phyloP scores from a whole-genome alignment of 2,329 filamentous ascomycete genomes.

The Aureobasidium sp. region DNA sequence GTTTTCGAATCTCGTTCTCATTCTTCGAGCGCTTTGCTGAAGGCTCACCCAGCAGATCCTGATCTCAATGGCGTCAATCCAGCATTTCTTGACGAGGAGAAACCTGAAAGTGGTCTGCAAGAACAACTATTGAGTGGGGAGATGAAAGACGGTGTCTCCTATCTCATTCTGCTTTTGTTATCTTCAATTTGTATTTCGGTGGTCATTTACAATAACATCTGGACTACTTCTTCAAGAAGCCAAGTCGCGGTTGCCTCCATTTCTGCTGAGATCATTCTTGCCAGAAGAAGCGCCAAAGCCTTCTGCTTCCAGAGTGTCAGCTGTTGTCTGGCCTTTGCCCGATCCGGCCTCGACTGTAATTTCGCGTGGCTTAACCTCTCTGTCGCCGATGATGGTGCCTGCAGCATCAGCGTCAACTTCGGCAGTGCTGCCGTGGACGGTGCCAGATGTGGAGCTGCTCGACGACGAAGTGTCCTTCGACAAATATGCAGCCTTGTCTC shows the following conservation, averaged over 20 bases:
- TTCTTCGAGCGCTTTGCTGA: conserved; percentile 21
- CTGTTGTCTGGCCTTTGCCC: not conserved
- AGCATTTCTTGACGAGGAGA: conserved; percentile 20
- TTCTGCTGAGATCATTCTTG: not conserved
- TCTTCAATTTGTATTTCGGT: not conserved
- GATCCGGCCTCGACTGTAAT: conserved; percentile 37
- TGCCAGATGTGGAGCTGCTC: not conserved
- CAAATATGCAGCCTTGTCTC: not conserved
- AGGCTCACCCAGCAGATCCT: conserved; percentile 20
- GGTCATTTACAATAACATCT: not conserved
- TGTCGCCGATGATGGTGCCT: conserved; percentile 44
- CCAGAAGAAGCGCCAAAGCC: conserved; percentile 2
- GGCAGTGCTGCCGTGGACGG: conserved; percentile 29
- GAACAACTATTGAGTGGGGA: conserved; percentile 1
- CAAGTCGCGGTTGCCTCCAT: conserved; percentile 1
- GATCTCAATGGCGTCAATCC: conserved; percentile 25
- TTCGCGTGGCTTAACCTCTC: conserved; percentile 51
- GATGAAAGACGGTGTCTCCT: not conserved
- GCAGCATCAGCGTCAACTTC: conserved; percentile 33
- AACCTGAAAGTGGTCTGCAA: not conserved
- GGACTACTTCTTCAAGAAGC: not conserved
- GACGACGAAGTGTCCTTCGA: not conserved
- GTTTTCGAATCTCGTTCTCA: too few species aligned
- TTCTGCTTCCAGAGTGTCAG: not conserved
- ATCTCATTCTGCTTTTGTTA: not conserved